phyloP scores from a whole-genome alignment of 129 eudicot species.

The Centaurea solstitialis region DNA sequence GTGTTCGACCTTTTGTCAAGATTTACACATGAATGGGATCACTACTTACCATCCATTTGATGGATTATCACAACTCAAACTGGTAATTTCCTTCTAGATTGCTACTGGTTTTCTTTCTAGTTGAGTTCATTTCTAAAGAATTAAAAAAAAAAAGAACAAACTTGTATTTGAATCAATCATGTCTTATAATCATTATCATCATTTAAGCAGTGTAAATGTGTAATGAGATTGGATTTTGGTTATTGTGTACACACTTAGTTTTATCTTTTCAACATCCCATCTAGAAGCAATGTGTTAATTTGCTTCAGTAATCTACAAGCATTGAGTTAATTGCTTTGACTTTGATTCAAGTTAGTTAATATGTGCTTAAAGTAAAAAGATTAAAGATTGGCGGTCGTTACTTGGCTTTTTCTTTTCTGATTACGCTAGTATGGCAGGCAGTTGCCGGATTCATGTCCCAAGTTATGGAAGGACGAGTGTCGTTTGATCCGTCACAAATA shows the following conservation, averaged over 20 bases:
- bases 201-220: slow-evolving; percentile 9
- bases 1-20: slow-evolving; percentile 40
- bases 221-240: slow-evolving; percentile 23
- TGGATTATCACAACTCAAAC: slow-evolving; percentile 70
- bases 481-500: slow-evolving; percentile 63
- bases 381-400: neutral
- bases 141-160: neutral
- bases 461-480: slow-evolving; percentile 43
- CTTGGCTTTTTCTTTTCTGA: slow-evolving; percentile 16
- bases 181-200: neutral
- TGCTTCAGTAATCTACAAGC: slow-evolving; percentile 19
- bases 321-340: slow-evolving; percentile 8
- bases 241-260: slow-evolving; percentile 18
- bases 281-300: slow-evolving; percentile 22
- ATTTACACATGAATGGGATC: slow-evolving; percentile 49
- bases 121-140: slow-evolving; percentile 1
- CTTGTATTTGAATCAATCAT: neutral
- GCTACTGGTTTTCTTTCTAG: neutral
- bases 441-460: slow-evolving; percentile 78
- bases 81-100: slow-evolving; percentile 40
- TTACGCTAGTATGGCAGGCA: slow-evolving; percentile 45
- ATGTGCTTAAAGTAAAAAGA: neutral
- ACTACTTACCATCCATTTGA: slow-evolving; percentile 69
- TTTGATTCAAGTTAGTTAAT: neutral
- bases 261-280: slow-evolving; percentile 7